Evolutionary conservation across 1,284 basidiomycete species (phyloP).

Genomic region (Pascua sp.): DNA sequence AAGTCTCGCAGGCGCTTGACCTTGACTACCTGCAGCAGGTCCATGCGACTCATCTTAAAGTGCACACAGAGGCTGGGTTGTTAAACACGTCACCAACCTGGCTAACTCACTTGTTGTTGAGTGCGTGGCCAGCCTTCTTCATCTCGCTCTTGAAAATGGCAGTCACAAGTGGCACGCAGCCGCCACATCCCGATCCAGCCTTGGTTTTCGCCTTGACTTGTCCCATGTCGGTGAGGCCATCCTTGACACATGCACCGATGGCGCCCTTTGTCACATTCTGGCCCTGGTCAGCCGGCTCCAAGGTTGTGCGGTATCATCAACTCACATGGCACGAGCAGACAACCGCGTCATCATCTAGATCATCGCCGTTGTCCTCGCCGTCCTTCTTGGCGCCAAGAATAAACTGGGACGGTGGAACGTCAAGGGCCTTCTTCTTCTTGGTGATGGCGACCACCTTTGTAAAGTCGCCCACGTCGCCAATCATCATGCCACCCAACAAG

Average conservation of each 20-base stretch:
- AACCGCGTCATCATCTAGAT: slow-evolving; percentile 75
- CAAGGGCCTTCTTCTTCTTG: slow-evolving; percentile 58
- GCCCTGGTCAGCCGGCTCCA: no score
- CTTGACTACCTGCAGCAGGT: slow-evolving; percentile 67
- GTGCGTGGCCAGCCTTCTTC: slow-evolving; percentile 62
- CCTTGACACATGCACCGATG: slow-evolving; percentile 58
- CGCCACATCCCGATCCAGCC: slow-evolving; percentile 69
- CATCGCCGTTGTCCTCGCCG: slow-evolving; percentile 60
- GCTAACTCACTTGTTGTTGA: slow-evolving; percentile 53
- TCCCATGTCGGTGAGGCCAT: slow-evolving; percentile 55
- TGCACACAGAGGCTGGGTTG: slow-evolving; percentile 60
- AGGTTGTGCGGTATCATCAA: slow-evolving; percentile 4
- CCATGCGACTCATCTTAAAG: slow-evolving; percentile 64
- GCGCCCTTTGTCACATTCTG: slow-evolving; percentile 64
- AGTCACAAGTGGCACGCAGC: slow-evolving; percentile 62
- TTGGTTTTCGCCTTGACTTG: slow-evolving; percentile 68
- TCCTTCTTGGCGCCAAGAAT: slow-evolving; percentile 67
- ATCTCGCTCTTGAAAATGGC: slow-evolving; percentile 64
- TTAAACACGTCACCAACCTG: not conserved
- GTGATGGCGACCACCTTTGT: slow-evolving; percentile 64
- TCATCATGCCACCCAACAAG: slow-evolving; percentile 74
- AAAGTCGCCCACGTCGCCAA: slow-evolving; percentile 67
- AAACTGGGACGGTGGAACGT: slow-evolving; percentile 46
- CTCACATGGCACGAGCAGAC: slow-evolving; percentile 26
- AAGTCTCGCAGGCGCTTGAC: slow-evolving; percentile 64